Percentiles rank a stretch among this genome's conserved stretches.
phyloP scores from a whole-genome alignment of 2,329 filamentous ascomycete species.

The Fusarium sp. region DNA sequence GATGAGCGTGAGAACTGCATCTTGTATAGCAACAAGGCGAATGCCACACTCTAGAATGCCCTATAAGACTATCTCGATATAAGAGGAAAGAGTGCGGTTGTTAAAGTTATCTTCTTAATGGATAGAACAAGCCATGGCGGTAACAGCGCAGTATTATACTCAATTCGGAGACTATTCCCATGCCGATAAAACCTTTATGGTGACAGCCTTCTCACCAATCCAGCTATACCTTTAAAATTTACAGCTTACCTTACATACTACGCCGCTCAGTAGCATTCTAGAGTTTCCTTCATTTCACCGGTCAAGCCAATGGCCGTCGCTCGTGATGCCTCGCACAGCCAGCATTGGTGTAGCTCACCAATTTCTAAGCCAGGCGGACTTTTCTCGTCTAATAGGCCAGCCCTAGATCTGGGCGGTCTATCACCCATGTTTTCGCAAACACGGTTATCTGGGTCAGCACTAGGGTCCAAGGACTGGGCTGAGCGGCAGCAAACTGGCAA shows the following conservation, averaged over 20 bases:
- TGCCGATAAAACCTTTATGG: background rate
- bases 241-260: constrained; percentile 12
- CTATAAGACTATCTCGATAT: background rate
- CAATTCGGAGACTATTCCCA: background rate
- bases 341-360: background rate
- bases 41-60: background rate
- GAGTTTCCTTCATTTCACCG: background rate
- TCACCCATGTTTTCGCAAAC: constrained; percentile 1
- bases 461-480: background rate
- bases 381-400: background rate
- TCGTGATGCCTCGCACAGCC: background rate
- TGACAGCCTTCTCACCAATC: background rate
- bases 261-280: constrained; percentile 4
- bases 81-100: background rate
- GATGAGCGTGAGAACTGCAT: constrained; percentile 22
- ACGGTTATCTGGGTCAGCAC: constrained; percentile 19
- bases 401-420: background rate
- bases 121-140: background rate
- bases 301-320: background rate
- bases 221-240: background rate
- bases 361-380: background rate
- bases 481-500: constrained; percentile 18
- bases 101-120: too few species aligned
- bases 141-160: constrained; percentile 10
- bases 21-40: constrained; percentile 4